Evolutionary conservation across 2,329 filamentous ascomycete species (phyloP), one percentile per base, ranked within the genome.

Genomic region (Cladophialophora carrionii): DNA sequence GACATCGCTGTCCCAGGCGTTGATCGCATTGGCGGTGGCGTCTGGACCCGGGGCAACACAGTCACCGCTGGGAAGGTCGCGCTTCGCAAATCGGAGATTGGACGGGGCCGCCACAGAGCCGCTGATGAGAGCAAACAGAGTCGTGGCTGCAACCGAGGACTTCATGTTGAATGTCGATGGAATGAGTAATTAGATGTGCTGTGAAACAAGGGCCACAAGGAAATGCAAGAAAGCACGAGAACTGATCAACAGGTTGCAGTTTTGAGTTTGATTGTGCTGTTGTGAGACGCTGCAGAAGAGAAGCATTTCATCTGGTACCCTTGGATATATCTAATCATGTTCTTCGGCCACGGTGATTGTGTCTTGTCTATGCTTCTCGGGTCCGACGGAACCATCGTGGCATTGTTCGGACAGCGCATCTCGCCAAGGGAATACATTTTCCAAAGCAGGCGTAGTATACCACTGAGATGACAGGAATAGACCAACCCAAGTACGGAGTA

Each of bases 1-100:
- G 24, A 66, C 64, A 31, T 66, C 61, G 2, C 29, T 57, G 57
- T 66, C 63, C 64, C 64, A 66, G n/a, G 46, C 48, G 37, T 61
- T 63, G 57, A 66, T 66, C 9, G 64, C 61, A 10, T 61, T 49
- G 34, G 55, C 52, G 20, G 63, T 53, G 32, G 29, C 64, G 8
- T 29, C 51, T 10, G n/a, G 37, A 24, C 60, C 53, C 8, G 64
- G 60, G 52, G 57, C 61, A 22, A 29, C 64, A 37, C 64, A 66
- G 14, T 22, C 31, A 29, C 60, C 60, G 37, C 60, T 56, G 37
- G 64, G 60, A 34, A 49, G 55, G 52, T 53, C 32, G 41, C 64
- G 64, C 49, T 63, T 66, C 12, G 59, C 64, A 60, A 62, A 66
- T 49, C 64, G 31, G 22, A 63, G 64, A 20, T n/a, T 57, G 22